These are phyloP conservation scores for Bipolaris victoriae DNA, from an alignment of 2,329 filamentous ascomycete species.

Conservation along the genomic window DNA sequence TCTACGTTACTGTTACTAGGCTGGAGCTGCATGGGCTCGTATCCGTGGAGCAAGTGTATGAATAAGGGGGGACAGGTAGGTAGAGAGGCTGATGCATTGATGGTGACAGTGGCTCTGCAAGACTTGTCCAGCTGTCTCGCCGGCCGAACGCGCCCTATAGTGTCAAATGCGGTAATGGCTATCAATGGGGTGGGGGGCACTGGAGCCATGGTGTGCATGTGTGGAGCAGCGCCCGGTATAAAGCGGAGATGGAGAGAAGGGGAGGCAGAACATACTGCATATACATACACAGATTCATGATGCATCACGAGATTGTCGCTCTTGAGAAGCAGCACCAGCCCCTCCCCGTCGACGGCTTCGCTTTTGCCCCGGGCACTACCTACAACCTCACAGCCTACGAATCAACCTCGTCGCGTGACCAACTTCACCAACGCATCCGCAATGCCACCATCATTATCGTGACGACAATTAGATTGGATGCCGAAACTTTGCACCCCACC, in stretches of 20 bases:
- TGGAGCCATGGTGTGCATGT: not conserved
- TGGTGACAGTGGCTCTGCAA: not conserved
- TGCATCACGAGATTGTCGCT: conserved; percentile 55
- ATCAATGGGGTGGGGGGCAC: not conserved
- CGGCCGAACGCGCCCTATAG: conserved; percentile 10
- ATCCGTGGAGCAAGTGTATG: conserved; percentile 2
- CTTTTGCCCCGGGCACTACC: conserved; percentile 45
- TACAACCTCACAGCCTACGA: conserved; percentile 51
- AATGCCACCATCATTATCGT: conserved; percentile 57
- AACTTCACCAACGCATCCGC: conserved; percentile 51
- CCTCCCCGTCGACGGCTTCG: conserved; percentile 45
- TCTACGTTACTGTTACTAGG: no score
- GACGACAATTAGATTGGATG: conserved; percentile 51
- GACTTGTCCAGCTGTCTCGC: not conserved
- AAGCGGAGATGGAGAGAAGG: not conserved
- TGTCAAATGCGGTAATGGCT: conserved; percentile 10
- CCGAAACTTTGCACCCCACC: conserved; percentile 46
- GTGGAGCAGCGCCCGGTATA: not conserved
- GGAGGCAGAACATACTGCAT: not conserved
- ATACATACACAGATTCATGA: conserved; percentile 8
- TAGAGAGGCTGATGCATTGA: not conserved
- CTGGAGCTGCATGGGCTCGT: conserved; percentile 1
- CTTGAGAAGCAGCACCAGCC: conserved; percentile 54
- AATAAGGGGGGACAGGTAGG: not conserved
- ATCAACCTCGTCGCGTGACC: conserved; percentile 32